A percentile compares a stretch with the other conserved stretches of the same genome.
phyloP scores from a whole-genome alignment of 2,329 filamentous ascomycete genomes.

The Cadophora sp. region DNA sequence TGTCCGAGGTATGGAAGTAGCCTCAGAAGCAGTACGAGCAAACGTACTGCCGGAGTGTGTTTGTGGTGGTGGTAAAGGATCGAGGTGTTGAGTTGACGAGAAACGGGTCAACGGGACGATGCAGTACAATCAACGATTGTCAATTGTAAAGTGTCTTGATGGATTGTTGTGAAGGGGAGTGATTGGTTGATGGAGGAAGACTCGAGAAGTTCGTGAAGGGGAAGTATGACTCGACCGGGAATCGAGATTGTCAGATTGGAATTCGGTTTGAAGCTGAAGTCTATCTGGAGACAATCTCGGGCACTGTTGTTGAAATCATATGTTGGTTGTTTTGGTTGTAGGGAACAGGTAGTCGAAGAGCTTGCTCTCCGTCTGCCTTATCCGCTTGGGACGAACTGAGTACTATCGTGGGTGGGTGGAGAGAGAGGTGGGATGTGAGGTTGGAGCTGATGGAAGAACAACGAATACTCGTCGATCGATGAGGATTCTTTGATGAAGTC shows the following conservation, averaged over 20 bases:
- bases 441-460: slow-evolving; percentile 6
- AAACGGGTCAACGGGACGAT: slow-evolving; percentile 34
- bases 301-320: slow-evolving; percentile 51
- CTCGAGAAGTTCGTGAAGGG: slow-evolving; percentile 16
- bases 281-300: slow-evolving; percentile 49
- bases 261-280: slow-evolving; percentile 44
- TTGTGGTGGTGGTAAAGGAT: slow-evolving; percentile 21
- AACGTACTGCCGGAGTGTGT: slow-evolving; percentile 32
- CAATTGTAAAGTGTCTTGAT: slow-evolving; percentile 32
- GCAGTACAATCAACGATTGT: slow-evolving; percentile 32
- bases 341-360: slow-evolving; percentile 55
- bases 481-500: slow-evolving; percentile 15
- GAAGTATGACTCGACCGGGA: slow-evolving; percentile 22
- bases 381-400: slow-evolving; percentile 31
- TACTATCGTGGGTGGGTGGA: slow-evolving; percentile 18
- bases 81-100: slow-evolving; percentile 2
- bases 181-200: slow-evolving; percentile 10
- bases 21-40: slow-evolving; percentile 39
- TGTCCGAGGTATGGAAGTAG: slow-evolving; percentile 38
- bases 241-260: slow-evolving; percentile 34
- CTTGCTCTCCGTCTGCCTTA: slow-evolving; percentile 53
- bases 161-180: slow-evolving; percentile 29
- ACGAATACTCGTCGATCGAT: slow-evolving; percentile 8
- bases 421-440: slow-evolving; percentile 19
- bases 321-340: slow-evolving; percentile 47